Percentiles rank a stretch among this genome's conserved stretches.
Evolutionary conservation across 345 rosid species (phyloP).

Genomic region (Eucalyptus dawsonii): DNA sequence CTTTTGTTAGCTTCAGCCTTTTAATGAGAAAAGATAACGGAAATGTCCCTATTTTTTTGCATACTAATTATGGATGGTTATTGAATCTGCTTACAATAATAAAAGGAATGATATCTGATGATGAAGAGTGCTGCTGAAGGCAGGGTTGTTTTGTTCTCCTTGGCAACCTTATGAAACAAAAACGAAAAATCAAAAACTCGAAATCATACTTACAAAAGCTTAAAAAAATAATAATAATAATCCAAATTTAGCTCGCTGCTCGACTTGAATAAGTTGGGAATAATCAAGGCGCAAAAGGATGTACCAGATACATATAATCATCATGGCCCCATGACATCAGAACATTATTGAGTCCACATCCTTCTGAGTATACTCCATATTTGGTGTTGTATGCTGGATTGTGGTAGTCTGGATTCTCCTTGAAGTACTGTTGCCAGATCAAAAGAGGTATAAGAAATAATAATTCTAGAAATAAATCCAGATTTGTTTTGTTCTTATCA

Average conservation of each 20-base stretch:
- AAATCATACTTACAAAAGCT: neutral
- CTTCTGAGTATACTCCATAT: conserved; percentile 37
- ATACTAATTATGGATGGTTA: neutral
- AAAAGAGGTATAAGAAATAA: neutral
- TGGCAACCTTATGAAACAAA: conserved; percentile 27
- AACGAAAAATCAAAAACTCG: neutral
- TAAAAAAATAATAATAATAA: neutral
- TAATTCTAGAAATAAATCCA: neutral
- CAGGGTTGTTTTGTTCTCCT: conserved; percentile 37
- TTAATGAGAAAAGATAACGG: neutral
- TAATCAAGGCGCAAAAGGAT: neutral
- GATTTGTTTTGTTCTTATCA: neutral
- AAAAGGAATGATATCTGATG: conserved; percentile 59
- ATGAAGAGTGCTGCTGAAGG: conserved; percentile 65
- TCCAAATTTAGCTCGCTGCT: neutral
- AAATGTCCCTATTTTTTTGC: neutral
- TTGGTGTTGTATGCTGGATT: conserved; percentile 39
- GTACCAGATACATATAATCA: conserved; percentile 67
- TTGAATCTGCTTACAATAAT: conserved; percentile 21
- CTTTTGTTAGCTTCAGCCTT: neutral
- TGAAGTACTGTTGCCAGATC: conserved; percentile 24
- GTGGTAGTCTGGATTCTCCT: conserved; percentile 39
- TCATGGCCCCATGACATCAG: conserved; percentile 70
- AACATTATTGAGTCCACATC: conserved; percentile 48
- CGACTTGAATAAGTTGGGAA: neutral